A percentile compares a stretch with the other conserved stretches of the same genome.
Evolutionary conservation across 352 stramenopile species (phyloP).

Genomic region (Discostella stelligera): DNA sequence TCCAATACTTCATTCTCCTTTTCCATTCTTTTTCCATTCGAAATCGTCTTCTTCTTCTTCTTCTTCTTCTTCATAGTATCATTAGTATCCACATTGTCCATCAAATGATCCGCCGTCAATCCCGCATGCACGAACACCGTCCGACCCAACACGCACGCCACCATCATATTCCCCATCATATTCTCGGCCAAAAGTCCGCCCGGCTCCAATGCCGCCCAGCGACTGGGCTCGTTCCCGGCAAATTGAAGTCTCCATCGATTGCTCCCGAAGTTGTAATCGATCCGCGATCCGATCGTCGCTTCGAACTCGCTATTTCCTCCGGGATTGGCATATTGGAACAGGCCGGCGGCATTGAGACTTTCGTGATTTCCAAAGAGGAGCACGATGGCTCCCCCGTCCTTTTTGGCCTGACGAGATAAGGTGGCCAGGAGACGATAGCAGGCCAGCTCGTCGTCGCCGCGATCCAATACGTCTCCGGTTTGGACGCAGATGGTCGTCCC

Average conservation of each 20-base stretch:
- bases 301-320: constrained; percentile 64
- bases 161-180: constrained; percentile 67
- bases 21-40: neutral
- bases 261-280: constrained; percentile 45
- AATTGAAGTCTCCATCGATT: constrained; percentile 70
- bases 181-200: constrained; percentile 52
- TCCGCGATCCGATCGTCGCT: constrained; percentile 24
- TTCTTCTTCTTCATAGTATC: too few relatives aligned
- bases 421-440: constrained; percentile 61
- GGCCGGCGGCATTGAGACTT: constrained; percentile 62
- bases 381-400: constrained; percentile 46
- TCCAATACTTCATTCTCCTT: constrained; percentile 27
- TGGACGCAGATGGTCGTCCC: constrained; percentile 65
- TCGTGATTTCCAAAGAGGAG: constrained; percentile 77
- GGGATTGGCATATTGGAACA: constrained; percentile 68
- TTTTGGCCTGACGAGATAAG: constrained; percentile 52
- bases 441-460: constrained; percentile 63
- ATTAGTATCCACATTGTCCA: constrained; percentile 14
- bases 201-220: constrained; percentile 67
- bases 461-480: constrained; percentile 74
- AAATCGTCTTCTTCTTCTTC: neutral
- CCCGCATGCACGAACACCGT: constrained; percentile 77
- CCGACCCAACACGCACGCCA: constrained; percentile 57
- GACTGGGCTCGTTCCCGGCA: constrained; percentile 61
- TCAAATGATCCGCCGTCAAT: constrained; percentile 63